Evolutionary conservation across 2,329 filamentous ascomycete species (phyloP), one percentile per base, ranked within the genome.

Genomic region (Myriosclerotinia duriaeana): DNA sequence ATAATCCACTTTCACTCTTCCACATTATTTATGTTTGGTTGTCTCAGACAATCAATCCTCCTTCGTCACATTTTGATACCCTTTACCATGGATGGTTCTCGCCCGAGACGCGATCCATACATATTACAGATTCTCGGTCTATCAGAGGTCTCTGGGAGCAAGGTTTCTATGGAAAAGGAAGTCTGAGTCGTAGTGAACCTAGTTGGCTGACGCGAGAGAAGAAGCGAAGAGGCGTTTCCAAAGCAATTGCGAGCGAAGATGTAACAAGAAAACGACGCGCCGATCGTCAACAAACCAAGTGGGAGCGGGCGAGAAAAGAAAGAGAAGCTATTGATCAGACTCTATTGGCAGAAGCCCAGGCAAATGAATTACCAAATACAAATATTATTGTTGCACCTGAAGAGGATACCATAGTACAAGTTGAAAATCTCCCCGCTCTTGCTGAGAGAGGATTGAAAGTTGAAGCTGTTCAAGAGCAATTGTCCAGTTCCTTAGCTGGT

Each of bases 141-240:
- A 89, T 96, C 69, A 84, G 90, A 65, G 92, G 89, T 1, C 79
- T 99, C 34, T 99, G 96, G 95, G 91, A 97, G 78, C 92, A 96
- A 80, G 95, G 95, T 6, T 99, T 99, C 79, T 99, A 94, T 78
- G 96, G 96, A 58, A 97, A 97, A 78, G 95, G 95, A 54, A 94
- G 83, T 72, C 81, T 98, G 67, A 97, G 93, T 80, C 87, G 96
- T 73, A 97, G 93, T 81, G 94, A 99, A 77, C 94, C 94, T 3
- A 95, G 88, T 72, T 99, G 95, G 95, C 78, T 97, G 61, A 90
- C 91, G 70, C 84, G 90, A 69, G 92, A 97, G 78, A 89, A 91
- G 77, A 87, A 89, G 38, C 85, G 89, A 61, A 84, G 84, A 67
- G 90, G 90, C 14, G 78, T 88, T 20, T 79, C 87, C 36, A 84